A percentile compares a stretch with the other conserved stretches of the same genome.
Evolutionary conservation across 2,329 filamentous ascomycete species (phyloP).

Genomic region (Neoarthrinium moseri): DNA sequence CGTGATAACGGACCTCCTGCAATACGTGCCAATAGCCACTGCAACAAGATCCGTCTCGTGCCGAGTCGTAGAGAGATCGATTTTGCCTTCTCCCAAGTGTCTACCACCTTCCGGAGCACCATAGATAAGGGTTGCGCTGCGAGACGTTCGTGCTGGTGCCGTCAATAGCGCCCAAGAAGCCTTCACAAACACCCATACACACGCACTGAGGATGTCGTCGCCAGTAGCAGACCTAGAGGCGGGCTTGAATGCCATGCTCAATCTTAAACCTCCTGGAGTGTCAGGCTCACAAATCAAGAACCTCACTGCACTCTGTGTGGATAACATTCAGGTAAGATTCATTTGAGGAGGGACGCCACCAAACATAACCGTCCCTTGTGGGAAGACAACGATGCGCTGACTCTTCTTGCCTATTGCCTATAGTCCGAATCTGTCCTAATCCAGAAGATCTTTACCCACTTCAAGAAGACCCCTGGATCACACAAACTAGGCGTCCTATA

Average conservation of each 20-base stretch:
- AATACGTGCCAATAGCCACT: neutral
- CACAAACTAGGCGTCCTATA: conserved; percentile 99
- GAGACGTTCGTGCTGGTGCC: neutral
- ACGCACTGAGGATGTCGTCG: conserved; percentile 66
- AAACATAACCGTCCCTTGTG: conserved; percentile 15
- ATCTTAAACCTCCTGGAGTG: conserved; percentile 88
- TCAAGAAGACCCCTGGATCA: conserved; percentile 90
- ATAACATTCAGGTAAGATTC: conserved; percentile 80
- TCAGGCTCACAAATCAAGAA: conserved; percentile 88
- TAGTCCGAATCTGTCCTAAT: conserved; percentile 94
- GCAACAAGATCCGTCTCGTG: neutral
- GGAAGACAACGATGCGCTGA: conserved; percentile 21
- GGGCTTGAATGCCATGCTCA: conserved; percentile 87
- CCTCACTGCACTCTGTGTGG: conserved; percentile 83
- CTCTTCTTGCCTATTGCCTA: conserved; percentile 15
- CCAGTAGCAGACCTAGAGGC: conserved; percentile 88
- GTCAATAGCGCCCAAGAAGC: neutral
- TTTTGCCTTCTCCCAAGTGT: too few relatives aligned
- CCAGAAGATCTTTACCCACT: conserved; percentile 94
- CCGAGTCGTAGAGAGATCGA: too few relatives aligned
- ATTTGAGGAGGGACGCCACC: conserved; percentile 10
- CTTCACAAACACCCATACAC: too few relatives aligned
- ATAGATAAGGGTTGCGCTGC: neutral
- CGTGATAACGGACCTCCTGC: conserved; percentile 1
- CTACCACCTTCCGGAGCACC: neutral